Conservation (phyloP, 495 filamentous ascomycete species). For the Penicillium longicatenatum region DNA sequence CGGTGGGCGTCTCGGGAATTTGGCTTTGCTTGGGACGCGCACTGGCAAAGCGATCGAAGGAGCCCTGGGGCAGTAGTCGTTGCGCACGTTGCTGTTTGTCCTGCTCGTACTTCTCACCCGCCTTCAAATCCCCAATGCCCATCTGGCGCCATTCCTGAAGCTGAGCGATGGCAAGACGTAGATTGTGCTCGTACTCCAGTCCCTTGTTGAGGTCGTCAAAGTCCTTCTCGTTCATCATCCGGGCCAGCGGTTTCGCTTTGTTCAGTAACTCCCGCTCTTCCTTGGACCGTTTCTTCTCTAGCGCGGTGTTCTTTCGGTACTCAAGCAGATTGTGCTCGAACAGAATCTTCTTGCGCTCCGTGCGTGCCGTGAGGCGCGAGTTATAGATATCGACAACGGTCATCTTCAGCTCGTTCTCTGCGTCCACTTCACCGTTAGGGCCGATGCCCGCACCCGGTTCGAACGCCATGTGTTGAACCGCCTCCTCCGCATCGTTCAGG, state of each 20-base stretch:
- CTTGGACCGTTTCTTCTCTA: slow-evolving; percentile 94
- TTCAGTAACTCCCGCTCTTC: slow-evolving; percentile 88
- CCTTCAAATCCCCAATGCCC: slow-evolving; percentile 77
- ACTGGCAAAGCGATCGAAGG: slow-evolving; percentile 77
- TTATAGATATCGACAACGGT: slow-evolving; percentile 99
- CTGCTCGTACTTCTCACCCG: slow-evolving; percentile 91
- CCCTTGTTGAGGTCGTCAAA: slow-evolving; percentile 83
- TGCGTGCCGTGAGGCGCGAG: slow-evolving; percentile 82
- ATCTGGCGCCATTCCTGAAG: slow-evolving; percentile 92
- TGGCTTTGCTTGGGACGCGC: slow-evolving; percentile 51
- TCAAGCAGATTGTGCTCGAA: slow-evolving; percentile 94
- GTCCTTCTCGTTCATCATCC: slow-evolving; percentile 93
- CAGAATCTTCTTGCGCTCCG: slow-evolving; percentile 94
- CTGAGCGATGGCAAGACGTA: slow-evolving; percentile 86
- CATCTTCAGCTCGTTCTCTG: slow-evolving; percentile 95
- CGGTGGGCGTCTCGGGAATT: slow-evolving; percentile 70
- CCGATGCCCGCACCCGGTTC: slow-evolving; percentile 93
- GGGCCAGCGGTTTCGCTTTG: slow-evolving; percentile 92
- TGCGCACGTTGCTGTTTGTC: slow-evolving; percentile 81
- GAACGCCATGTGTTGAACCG: slow-evolving; percentile 97
- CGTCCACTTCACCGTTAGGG: slow-evolving; percentile 80
- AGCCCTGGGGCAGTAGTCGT: slow-evolving; percentile 67
- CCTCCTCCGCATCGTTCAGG: slow-evolving; percentile 96
- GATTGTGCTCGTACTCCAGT: slow-evolving; percentile 84
- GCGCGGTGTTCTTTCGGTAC: slow-evolving; percentile 81